Base-by-base conservation (phyloP, 2,329 filamentous ascomycete genomes). In the Colletotrichum acutatum region DNA sequence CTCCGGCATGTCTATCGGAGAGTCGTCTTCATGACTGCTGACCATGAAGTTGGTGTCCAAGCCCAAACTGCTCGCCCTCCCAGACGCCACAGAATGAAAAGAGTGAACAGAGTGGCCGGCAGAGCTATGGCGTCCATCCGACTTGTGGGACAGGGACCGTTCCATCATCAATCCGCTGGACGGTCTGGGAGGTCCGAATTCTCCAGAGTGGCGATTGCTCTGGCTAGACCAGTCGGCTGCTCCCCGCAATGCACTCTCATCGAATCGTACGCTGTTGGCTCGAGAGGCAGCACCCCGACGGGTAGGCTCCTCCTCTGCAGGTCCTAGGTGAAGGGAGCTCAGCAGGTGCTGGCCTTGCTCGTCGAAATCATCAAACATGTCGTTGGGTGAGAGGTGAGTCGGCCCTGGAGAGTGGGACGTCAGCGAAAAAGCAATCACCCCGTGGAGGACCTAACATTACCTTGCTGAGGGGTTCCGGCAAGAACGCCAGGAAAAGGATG, bases 261-360 rank as follows among this genome's bases (percentile, higher is more conserved):
- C 97, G 78, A 99, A 99, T 49, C 97, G 94, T 77, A 99, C 97
- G 80, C 97, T 98, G 81, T 98, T 98, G 60, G 97, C 96, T 77
- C 97, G 90, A 22, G 97, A 99, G 22, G 95, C 93, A 24, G 94
- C 94, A 66, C 97, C 94, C 75, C 96, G 90, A 49, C 95, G 91
- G 70, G 95, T 92, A 37, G 94, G 94, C 79, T 95, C 93, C 75
- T 98, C 95, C 74, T 98, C 95, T 5, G 92, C 89, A 75, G 84
- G 83, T 2, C 98, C 96, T 7, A 98, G 87, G 72, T 95, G 94
- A 71, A 98, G 88, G 66, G 93, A 94, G 64, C 92, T 93, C 61
- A 97, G 89, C 72, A 97, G 87, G 78, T 92, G 94, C 79, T 93
- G 93, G 60, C 93, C 91, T 76, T 97, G 93, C 78, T 97, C 95